Evolutionary conservation across 805 yeast genomes (phyloP).

Genomic region (Lachancea nothofagi): DNA sequence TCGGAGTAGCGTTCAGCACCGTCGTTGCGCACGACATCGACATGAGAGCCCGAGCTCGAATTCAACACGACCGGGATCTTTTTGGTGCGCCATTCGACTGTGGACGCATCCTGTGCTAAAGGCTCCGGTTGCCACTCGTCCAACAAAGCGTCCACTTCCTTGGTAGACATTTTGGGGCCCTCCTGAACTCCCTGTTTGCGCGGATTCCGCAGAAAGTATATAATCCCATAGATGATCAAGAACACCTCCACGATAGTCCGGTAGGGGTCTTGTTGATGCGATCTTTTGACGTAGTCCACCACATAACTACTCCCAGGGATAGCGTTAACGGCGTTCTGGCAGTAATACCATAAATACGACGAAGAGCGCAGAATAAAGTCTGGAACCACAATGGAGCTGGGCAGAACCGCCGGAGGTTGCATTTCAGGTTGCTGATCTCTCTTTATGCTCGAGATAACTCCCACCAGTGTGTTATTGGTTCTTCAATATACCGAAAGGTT

Average conservation of each 20-base stretch:
- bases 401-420: slow-evolving; percentile 25
- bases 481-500: too few relatives aligned
- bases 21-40: slow-evolving; percentile 26
- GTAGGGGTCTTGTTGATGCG: slow-evolving; percentile 90
- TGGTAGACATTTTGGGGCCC: slow-evolving; percentile 52
- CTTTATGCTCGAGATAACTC: not conserved
- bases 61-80: slow-evolving; percentile 61
- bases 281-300: slow-evolving; percentile 69
- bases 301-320: slow-evolving; percentile 34
- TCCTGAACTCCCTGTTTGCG: slow-evolving; percentile 68
- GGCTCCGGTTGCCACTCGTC: slow-evolving; percentile 94
- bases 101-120: slow-evolving; percentile 49
- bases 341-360: slow-evolving; percentile 24
- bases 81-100: slow-evolving; percentile 58
- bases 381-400: slow-evolving; percentile 30
- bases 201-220: slow-evolving; percentile 68
- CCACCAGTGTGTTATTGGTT: too few relatives aligned
- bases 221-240: slow-evolving; percentile 72
- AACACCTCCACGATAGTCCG: slow-evolving; percentile 77
- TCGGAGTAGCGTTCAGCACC: slow-evolving; percentile 27
- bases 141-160: slow-evolving; percentile 75
- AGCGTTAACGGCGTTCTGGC: slow-evolving; percentile 12
- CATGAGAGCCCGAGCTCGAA: slow-evolving; percentile 38
- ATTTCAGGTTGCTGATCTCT: slow-evolving; percentile 3
- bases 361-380: slow-evolving; percentile 19